These are phyloP conservation scores for Phytophthora sp. DNA, from an alignment of 352 stramenopile species.

Conservation along the genomic window DNA sequence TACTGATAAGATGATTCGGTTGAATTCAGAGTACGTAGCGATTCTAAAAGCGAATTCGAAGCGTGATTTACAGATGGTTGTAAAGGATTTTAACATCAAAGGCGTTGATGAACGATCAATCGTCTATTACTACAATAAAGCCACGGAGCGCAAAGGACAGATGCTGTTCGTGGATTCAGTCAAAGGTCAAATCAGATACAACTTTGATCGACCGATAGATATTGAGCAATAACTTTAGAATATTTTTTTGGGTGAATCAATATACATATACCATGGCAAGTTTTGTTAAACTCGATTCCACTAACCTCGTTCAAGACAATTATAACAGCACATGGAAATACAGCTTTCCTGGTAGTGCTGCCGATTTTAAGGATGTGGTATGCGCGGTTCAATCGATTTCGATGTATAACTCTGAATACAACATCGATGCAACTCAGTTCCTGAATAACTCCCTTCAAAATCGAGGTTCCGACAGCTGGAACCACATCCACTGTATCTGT, in stretches of 20 bases:
- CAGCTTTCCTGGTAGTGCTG: background rate
- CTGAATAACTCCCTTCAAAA: background rate
- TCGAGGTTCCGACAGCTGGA: conserved; percentile 11
- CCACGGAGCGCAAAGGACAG: background rate
- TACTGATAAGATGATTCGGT: too few species aligned
- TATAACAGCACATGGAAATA: conserved; percentile 3
- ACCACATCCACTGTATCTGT: conserved; percentile 4
- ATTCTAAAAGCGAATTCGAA: too few species aligned
- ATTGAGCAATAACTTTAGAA: too few species aligned
- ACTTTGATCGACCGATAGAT: too few species aligned
- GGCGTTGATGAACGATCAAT: too few species aligned
- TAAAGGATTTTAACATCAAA: too few species aligned
- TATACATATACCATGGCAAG: too few species aligned
- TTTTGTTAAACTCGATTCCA: conserved; percentile 7
- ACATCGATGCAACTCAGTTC: conserved; percentile 8
- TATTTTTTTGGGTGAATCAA: too few species aligned
- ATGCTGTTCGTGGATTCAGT: background rate
- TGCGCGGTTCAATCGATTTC: conserved; percentile 6
- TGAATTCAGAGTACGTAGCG: too few species aligned
- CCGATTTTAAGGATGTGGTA: background rate
- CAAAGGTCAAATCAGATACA: background rate
- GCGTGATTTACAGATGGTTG: too few species aligned
- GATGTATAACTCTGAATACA: conserved; percentile 6
- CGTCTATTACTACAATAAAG: background rate
- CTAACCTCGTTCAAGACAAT: conserved; percentile 7